Base-by-base conservation (phyloP, 306 rosid species). In the peach (Prunus persica) region DNA sequence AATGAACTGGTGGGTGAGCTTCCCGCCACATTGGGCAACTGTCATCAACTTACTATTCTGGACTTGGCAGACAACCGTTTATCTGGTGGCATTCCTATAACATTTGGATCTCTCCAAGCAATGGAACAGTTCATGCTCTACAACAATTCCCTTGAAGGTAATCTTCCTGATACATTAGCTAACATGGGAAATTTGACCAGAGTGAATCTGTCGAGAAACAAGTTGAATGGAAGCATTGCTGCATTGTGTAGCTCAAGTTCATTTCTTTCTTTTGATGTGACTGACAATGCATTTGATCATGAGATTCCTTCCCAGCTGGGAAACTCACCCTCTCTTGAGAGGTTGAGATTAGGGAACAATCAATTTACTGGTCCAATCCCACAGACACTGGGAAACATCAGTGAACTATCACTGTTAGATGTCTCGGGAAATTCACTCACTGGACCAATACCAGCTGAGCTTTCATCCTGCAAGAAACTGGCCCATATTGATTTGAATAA, bases 61-160 rank as follows among this genome's bases (percentile, higher is more conserved):
- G 97, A 91, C 79, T 89, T 95, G 83, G 97, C 99, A 1, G 99
- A 95, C 19, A 95, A 95, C 81, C 73, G 73, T 43, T 89, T 95
- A 72, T 84, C 93, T 3, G 93, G 97, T 27, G 87, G 84, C 25
- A 85, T 95, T 82, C 97, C 99, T 50, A 67, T 81, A 18, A 87
- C 92, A 2, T 77, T 95, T 49, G 97, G 93, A 62, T 83, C 76
- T 69, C 83, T 95, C 57, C 15, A 28, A 66, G 81, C 86, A 20
- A 65, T 95, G 82, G 86, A 92, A 77, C 84, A 86, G 86, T 82
- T 95, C 72, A 90, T 95, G 99, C 89, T 95, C 11, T 95, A 95
- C 86, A 95, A 95, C 89, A 95, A 95, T 51, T 88, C 99, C 11
- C 97, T 95, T 54, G 92, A 90, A 91, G 99, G 99, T 86, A 84